Evolutionary conservation across 129 eudicot genomes (phyloP), one percentile per base, ranked within the genome.

Genomic region (Chrysanthemum lavandulifolium): DNA sequence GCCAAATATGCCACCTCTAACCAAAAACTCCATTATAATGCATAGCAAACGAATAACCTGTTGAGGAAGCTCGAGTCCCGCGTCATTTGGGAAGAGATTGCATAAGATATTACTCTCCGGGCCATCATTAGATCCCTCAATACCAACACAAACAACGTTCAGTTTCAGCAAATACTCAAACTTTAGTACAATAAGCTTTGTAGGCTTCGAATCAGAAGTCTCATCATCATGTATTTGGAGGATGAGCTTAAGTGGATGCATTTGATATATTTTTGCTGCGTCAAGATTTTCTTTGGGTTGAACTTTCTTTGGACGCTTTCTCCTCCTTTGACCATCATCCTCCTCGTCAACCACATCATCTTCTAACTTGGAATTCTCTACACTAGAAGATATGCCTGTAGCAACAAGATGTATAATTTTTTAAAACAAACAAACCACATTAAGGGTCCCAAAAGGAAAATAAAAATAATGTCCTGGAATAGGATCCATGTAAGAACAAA

Each of bases 321-420:
- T 84, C 81, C 96, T 87, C 79, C 98, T 87, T 84, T 93, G 99
- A 15, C 96, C 91, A 81, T 94, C 97, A 81, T 94, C 97, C 79
- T 94, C 99, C 64, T 94, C 97, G 72, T 94, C 97, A 74, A 86
- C 88, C 27, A 71, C 84, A 54, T 94, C 96, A 56, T 90, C 99
- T 64, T 88, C 97, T 72, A 88, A 10, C 75, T 81, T 88, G 27
- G 89, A 77, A 83, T 71, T 86, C 75, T 94, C 99, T 64, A 58
- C 80, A 73, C 19, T 81, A 45, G 86, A 40, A 73, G 91, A 77
- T 65, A 78, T 25, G 61, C 84, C 97, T 90, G 89, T 43, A 36
- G 43, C 71, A 66, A 50, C 47, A 40, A 40, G 47, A 40, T 40
- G 10, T 40, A 40, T 40, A 6, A 40, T 7, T 7, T 40, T 40